A percentile compares a stretch with the other conserved stretches of the same genome.
Conservation (phyloP, 768 basidiomycete species). For the Termitomyces sp. region DNA sequence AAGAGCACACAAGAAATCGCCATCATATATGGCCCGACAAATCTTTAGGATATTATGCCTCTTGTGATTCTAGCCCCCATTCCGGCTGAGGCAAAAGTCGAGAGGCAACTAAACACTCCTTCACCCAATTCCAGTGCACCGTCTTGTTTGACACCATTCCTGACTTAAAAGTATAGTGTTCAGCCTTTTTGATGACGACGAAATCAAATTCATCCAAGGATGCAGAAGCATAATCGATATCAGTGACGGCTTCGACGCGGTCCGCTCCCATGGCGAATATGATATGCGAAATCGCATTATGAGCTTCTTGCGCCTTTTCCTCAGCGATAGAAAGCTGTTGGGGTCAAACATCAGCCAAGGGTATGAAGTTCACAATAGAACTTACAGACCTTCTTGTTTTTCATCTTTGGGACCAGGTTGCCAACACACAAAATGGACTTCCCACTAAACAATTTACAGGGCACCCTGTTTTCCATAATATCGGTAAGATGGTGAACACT, state of each 20-base stretch:
- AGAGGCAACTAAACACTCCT: slow-evolving; percentile 70
- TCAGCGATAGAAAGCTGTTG: slow-evolving; percentile 22
- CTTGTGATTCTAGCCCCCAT: slow-evolving; percentile 21
- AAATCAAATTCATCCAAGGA: slow-evolving; percentile 48
- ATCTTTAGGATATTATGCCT: slow-evolving; percentile 6
- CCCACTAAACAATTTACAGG: slow-evolving; percentile 53
- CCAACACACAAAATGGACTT: slow-evolving; percentile 62
- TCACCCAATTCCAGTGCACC: slow-evolving; percentile 70
- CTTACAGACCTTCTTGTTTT: slow-evolving; percentile 32
- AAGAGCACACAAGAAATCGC: background rate
- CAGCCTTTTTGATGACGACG: slow-evolving; percentile 54
- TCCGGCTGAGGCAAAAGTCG: slow-evolving; percentile 38
- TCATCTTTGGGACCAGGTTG: slow-evolving; percentile 49
- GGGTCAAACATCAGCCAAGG: slow-evolving; percentile 7
- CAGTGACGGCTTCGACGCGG: slow-evolving; percentile 61
- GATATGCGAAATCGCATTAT: slow-evolving; percentile 56
- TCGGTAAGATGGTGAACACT: slow-evolving; percentile 48
- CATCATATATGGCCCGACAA: background rate
- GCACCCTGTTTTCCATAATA: slow-evolving; percentile 56
- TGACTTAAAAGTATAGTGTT: slow-evolving; percentile 25
- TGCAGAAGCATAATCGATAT: slow-evolving; percentile 37
- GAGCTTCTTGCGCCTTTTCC: slow-evolving; percentile 34
- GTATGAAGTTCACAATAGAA: background rate
- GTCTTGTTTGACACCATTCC: slow-evolving; percentile 21
- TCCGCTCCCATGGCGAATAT: slow-evolving; percentile 76